These are phyloP conservation scores for Aureobasidium sp. DNA, from an alignment of 2,329 filamentous ascomycete genomes.

Conservation along the genomic window DNA sequence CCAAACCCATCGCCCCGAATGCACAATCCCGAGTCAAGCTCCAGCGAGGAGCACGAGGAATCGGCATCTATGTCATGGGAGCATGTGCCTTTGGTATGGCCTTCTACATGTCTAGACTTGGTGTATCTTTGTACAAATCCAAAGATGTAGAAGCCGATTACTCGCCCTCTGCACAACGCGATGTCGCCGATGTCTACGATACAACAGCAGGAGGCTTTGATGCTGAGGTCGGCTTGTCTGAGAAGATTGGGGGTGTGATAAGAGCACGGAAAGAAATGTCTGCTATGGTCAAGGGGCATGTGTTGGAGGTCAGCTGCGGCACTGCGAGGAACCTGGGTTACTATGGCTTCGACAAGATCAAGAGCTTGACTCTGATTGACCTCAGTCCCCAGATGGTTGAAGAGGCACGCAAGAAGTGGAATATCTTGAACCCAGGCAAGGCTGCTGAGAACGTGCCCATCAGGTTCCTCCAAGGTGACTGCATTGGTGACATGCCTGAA, in stretches of 20 bases:
- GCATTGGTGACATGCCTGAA: conserved; percentile 33
- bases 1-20: conserved; percentile 17
- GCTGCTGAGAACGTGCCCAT: conserved; percentile 14
- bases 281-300: conserved; percentile 34
- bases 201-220: conserved; percentile 38
- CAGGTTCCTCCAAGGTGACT: conserved; percentile 37
- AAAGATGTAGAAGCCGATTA: neutral
- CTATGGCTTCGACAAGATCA: conserved; percentile 28
- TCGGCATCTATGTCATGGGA: conserved; percentile 6
- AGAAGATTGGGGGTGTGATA: conserved; percentile 34
- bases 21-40: neutral
- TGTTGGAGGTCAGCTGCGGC: conserved; percentile 41
- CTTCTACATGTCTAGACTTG: conserved; percentile 32
- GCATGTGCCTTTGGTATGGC: conserved; percentile 30
- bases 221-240: conserved; percentile 36
- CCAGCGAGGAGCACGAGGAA: conserved; percentile 6
- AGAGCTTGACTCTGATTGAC: conserved; percentile 40
- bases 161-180: conserved; percentile 21
- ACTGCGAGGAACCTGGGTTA: conserved; percentile 42
- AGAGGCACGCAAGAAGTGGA: conserved; percentile 41
- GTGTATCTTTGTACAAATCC: conserved; percentile 21
- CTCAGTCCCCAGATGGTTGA: conserved; percentile 40
- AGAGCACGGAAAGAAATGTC: conserved; percentile 33
- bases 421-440: conserved; percentile 26
- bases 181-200: conserved; percentile 39